Evolutionary conservation across 2,329 filamentous ascomycete species (phyloP), one percentile per base, ranked within the genome.

Genomic region (Stagonosporopsis chrysanthemi): DNA sequence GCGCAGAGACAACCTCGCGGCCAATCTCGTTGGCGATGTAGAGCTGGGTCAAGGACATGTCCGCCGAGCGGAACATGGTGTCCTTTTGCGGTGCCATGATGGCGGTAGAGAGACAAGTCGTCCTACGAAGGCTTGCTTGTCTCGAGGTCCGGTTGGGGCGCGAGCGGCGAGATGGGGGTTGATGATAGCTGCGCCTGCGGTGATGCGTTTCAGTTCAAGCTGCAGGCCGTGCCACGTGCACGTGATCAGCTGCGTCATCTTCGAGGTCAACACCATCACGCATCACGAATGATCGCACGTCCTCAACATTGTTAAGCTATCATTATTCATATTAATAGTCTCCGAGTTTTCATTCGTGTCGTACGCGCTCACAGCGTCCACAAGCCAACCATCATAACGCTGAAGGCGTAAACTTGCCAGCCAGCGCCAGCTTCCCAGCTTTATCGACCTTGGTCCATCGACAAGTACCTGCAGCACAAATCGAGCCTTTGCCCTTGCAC

Each of bases 31-130:
- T 98, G 74, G 95, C 92, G 73, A 99, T 96, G 81, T 98, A 99
- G 74, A 99, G 90, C 88, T 99, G 95, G 75, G 96, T 96, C 89
- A 99, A 90, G 85, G 92, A 97, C 95, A 99, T 99, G 80, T 97
- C 91, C 91, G 92, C 91, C 77, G 95, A 99, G 86, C 96, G 94
- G 88, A 99, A 98, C 83, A 97, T 91, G 80, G 93, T 97, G 82
- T 98, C 92, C 82, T 91, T 82, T 50, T 77, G 72, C 54, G 83
- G 80, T 79, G 82, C 85, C 86, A 88, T 88, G 77, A 62, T 77
- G 77, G 72, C 73, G 68, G 62, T 67, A 62, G 60, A 62, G 64
- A 66, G 63, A 66, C 67, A 69, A 68, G 63, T 59, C 58, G 58
- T 65, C 59, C 50, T 42, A 44, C 31, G 52, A 28, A 44, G 55